Evolutionary conservation across 495 filamentous ascomycete genomes (phyloP).

Genomic region (Penicillium cataractarum): DNA sequence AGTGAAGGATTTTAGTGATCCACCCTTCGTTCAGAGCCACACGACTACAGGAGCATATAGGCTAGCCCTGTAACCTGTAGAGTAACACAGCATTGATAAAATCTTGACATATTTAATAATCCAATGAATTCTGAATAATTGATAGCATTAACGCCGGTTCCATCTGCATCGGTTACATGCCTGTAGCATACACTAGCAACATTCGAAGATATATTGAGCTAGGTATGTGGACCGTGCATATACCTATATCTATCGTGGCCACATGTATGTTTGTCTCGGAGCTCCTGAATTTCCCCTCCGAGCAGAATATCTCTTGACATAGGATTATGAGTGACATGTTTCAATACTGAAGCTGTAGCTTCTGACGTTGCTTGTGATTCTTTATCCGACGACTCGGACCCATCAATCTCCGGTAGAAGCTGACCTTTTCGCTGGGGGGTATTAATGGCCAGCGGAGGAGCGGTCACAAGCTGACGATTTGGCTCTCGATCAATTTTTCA

Average conservation of each 20-base stretch:
- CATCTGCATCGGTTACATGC: constrained; percentile 36
- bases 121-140: background rate
- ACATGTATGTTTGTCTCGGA: background rate
- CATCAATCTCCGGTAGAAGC: background rate
- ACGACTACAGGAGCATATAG: too few species aligned
- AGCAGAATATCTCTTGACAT: background rate
- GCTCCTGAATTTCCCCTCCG: background rate
- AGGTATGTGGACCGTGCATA: constrained; percentile 5
- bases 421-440: constrained; percentile 12
- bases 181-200: constrained; percentile 31
- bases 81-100: too few species aligned
- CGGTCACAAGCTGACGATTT: constrained; percentile 11
- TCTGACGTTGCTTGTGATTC: background rate
- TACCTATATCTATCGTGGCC: background rate
- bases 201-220: constrained; percentile 33
- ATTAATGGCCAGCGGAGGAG: too few species aligned
- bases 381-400: background rate
- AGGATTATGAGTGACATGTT: background rate
- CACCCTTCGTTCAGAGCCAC: too few species aligned
- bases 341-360: background rate
- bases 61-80: too few species aligned
- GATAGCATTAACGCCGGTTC: constrained; percentile 16
- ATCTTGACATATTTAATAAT: too few species aligned
- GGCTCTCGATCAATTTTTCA: constrained; percentile 34
- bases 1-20: too few species aligned